Percentiles rank a stretch among this genome's conserved stretches.
phyloP scores from a whole-genome alignment of 2,329 filamentous ascomycete species.

The Aspergillus fructus region DNA sequence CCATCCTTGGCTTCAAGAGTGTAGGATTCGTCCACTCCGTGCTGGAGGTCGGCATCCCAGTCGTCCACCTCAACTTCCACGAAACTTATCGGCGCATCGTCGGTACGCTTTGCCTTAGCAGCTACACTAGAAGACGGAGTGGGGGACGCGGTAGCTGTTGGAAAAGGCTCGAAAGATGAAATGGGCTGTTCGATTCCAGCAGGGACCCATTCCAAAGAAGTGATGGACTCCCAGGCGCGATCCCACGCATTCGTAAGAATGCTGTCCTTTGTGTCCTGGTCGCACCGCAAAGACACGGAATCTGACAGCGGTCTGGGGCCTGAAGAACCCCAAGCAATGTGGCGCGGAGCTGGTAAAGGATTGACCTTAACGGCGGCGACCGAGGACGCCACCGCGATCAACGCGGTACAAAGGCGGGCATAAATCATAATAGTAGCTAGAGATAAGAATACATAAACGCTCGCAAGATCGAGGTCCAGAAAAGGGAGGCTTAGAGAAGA shows the following conservation, averaged over 20 bases:
- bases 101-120: constrained; percentile 30
- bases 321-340: constrained; percentile 53
- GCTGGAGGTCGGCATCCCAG: constrained; percentile 49
- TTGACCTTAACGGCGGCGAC: constrained; percentile 52
- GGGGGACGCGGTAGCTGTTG: constrained; percentile 34
- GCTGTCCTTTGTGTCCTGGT: constrained; percentile 26
- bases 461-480: background rate
- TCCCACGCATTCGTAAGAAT: constrained; percentile 51
- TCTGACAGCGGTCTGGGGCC: constrained; percentile 48
- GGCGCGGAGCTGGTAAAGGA: constrained; percentile 54
- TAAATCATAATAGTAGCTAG: constrained; percentile 26
- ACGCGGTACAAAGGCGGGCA: constrained; percentile 23
- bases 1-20: constrained; percentile 44
- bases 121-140: constrained; percentile 11
- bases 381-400: constrained; percentile 35
- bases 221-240: constrained; percentile 51
- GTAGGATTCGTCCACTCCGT: constrained; percentile 60
- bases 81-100: constrained; percentile 33
- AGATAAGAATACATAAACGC: background rate
- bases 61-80: constrained; percentile 51
- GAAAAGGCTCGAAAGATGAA: constrained; percentile 51
- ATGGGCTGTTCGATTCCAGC: constrained; percentile 54
- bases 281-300: constrained; percentile 39
- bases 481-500: background rate
- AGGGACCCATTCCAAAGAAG: constrained; percentile 54